Base-by-base conservation (phyloP, 2,329 filamentous ascomycete genomes). In the Elsinoe fawcettii region DNA sequence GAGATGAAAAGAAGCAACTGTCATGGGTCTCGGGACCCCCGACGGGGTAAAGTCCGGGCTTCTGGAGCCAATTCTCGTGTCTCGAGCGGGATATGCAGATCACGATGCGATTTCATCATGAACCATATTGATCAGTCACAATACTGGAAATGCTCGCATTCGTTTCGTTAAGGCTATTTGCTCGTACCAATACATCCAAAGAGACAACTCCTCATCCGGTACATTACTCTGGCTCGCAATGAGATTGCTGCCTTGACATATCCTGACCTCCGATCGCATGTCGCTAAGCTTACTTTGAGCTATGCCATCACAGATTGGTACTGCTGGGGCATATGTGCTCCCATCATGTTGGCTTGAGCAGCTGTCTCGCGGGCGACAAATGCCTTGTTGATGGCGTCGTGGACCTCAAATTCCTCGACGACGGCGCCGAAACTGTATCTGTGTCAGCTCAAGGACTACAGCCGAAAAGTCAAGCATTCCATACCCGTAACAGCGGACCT, bases 401-500 rank as follows among this genome's bases (percentile, higher is more conserved):
- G 76, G 36, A 90, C 80, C 71, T 90, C 86, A 64, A 87, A 87
- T 61, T 87, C 83, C 67, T 87, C 84, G 59, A 87, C 74, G 0
- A 87, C 84, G 30, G 84, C 84, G 27, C 84, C 84, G 63, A 87
- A 87, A 5, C 80, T 82, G 60, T 18, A 41, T 23, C 11, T 20
- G 36, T 18, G 53, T 61, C 27, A 61, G 51, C 30, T 30, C 18
- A n/a, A 39, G 18, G 16, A n/a, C n/a, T 11, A 56, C 11, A n/a
- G 16, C 25, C 5, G 23, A 20, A 20, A 55, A 5, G 20, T 12
- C 7, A 36, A 44, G n/a, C 12, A 23, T 14, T 41, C 80, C 86
- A 67, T 74, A 92, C 88, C 93, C 93, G 71, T 96, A 96, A 71
- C 93, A 97, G 61, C 90, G 82, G 59, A 96, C 84, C 73, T 96